A percentile compares a stretch with the other conserved stretches of the same genome.
Evolutionary conservation across 768 basidiomycete species (phyloP).

Genomic region (Suillus decipiens): DNA sequence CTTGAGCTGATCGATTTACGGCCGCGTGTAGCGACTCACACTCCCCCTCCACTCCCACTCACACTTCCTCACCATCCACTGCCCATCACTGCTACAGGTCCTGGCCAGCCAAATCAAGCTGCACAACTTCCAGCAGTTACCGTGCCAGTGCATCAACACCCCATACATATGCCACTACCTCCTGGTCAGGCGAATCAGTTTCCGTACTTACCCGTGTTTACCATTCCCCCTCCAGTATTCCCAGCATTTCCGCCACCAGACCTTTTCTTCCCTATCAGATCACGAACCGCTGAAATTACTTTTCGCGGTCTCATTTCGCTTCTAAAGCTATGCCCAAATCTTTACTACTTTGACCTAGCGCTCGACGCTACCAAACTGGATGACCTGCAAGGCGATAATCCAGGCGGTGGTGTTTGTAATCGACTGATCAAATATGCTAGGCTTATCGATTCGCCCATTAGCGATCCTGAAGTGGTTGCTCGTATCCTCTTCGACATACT

Average conservation of each 20-base stretch:
- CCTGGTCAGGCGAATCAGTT: neutral
- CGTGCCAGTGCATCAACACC: neutral
- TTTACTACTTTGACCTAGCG: constrained; percentile 6
- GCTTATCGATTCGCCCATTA: constrained; percentile 4
- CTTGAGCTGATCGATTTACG: constrained; percentile 4
- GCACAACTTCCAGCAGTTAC: neutral
- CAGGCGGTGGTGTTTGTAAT: constrained; percentile 8
- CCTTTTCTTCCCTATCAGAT: constrained; percentile 5
- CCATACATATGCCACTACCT: neutral
- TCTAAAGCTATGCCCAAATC: constrained; percentile 3
- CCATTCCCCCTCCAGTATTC: constrained; percentile 1
- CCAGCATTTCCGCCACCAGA: neutral
- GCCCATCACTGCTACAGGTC: neutral
- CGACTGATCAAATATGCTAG: constrained; percentile 4
- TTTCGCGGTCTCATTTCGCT: constrained; percentile 8
- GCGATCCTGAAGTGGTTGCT: neutral
- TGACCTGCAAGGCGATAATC: neutral
- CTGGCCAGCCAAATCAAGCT: neutral
- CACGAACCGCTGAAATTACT: constrained; percentile 2
- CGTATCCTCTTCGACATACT: constrained; percentile 9
- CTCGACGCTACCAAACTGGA: constrained; percentile 8
- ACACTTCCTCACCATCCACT: neutral
- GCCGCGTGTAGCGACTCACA: neutral
- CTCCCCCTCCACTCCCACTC: neutral
- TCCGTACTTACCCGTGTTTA: neutral